Evolutionary conservation across 2,329 filamentous ascomycete genomes (phyloP).

Genomic region (Colletotrichum sp.): DNA sequence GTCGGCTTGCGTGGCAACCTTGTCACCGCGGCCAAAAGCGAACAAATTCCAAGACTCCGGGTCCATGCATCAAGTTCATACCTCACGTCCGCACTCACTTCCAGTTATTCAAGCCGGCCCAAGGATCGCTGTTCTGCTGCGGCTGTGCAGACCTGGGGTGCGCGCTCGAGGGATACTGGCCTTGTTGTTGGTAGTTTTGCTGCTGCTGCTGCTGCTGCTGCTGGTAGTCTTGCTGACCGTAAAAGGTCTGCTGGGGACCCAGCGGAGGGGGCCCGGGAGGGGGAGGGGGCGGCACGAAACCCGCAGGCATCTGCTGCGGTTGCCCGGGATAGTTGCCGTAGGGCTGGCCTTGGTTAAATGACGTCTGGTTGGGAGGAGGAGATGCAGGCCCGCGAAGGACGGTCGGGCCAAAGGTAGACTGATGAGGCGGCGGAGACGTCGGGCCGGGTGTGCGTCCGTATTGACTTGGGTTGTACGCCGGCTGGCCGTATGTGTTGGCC

Average conservation of each 20-base stretch:
- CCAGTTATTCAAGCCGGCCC: constrained; percentile 59
- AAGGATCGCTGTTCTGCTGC: constrained; percentile 52
- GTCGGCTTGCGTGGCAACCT: not conserved
- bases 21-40: not conserved
- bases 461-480: constrained; percentile 62
- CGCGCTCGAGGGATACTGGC: constrained; percentile 29
- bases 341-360: constrained; percentile 43
- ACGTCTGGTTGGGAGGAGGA: constrained; percentile 63
- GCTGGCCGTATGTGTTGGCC: constrained; percentile 51
- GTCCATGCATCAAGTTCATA: not conserved
- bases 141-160: constrained; percentile 36
- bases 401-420: constrained; percentile 53
- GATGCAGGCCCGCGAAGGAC: constrained; percentile 50
- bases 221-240: constrained; percentile 40
- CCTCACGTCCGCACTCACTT: constrained; percentile 38
- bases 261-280: constrained; percentile 67
- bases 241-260: constrained; percentile 67
- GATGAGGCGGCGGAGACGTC: constrained; percentile 68
- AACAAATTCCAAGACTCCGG: constrained; percentile 1
- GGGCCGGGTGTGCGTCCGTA: constrained; percentile 64
- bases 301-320: constrained; percentile 50
- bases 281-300: constrained; percentile 68
- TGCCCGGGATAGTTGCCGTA: constrained; percentile 35
- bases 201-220: constrained; percentile 29
- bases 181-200: constrained; percentile 31